Conservation (phyloP, 352 stramenopile genomes). For the Peronospora farinosa region DNA sequence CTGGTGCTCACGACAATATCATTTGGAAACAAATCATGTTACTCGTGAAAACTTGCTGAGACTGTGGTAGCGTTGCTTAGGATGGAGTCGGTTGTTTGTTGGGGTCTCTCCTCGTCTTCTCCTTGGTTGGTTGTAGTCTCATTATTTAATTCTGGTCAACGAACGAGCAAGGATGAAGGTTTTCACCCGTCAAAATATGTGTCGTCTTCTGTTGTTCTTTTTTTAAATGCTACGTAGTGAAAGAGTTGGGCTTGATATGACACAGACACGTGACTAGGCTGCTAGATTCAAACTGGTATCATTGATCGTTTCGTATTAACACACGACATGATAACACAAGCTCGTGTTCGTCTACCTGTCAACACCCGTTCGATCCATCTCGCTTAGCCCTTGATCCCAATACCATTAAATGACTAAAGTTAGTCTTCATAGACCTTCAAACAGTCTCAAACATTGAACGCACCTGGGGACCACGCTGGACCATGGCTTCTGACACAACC, state of each 20-base stretch:
- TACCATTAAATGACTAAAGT: too few relatives aligned
- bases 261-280: not conserved
- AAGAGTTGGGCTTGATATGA: not conserved
- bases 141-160: slow-evolving; percentile 29
- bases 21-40: not conserved
- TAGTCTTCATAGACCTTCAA: not conserved
- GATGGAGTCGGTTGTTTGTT: slow-evolving; percentile 32
- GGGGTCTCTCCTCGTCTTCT: slow-evolving; percentile 20
- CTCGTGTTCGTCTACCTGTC: slow-evolving; percentile 3
- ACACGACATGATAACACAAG: not conserved
- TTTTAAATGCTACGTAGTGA: not conserved
- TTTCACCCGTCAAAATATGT: slow-evolving; percentile 16
- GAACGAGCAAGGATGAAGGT: slow-evolving; percentile 28
- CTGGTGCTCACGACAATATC: slow-evolving; percentile 1
- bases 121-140: slow-evolving; percentile 25
- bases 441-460: not conserved
- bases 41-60: slow-evolving; percentile 7
- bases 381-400: slow-evolving; percentile 10
- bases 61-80: slow-evolving; percentile 13
- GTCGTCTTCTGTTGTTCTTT: slow-evolving; percentile 1
- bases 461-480: slow-evolving; percentile 61
- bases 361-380: slow-evolving; percentile 1
- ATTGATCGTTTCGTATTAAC: slow-evolving; percentile 12
- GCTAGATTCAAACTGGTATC: too few relatives aligned
- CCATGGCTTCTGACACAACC: slow-evolving; percentile 79